Evolutionary conservation across 352 stramenopile genomes (phyloP).

Genomic region (Peronospora destructor): DNA sequence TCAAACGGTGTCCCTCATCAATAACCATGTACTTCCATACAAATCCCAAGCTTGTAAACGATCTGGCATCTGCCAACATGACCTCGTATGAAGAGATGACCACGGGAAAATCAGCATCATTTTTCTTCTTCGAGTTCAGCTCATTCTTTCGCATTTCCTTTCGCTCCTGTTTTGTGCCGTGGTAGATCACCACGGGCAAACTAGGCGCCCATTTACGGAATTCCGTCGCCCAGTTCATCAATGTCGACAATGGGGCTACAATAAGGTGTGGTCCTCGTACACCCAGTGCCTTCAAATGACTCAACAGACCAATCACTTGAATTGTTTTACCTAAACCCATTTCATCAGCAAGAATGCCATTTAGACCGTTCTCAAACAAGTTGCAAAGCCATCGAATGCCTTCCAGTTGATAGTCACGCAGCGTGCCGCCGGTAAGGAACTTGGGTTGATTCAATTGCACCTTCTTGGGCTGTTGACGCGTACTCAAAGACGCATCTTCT

Average conservation of each 20-base stretch:
- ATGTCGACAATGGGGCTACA: conserved; percentile 95
- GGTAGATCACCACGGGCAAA: conserved; percentile 97
- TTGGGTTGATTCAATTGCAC: conserved; percentile 61
- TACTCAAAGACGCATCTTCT: conserved; percentile 41
- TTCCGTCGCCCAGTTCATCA: conserved; percentile 96
- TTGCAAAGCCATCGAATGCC: conserved; percentile 96
- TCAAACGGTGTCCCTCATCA: conserved; percentile 96
- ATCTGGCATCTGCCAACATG: conserved; percentile 66
- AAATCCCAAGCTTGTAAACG: conserved; percentile 53
- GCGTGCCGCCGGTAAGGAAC: conserved; percentile 65
- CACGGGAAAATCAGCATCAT: conserved; percentile 69
- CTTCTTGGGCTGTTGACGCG: conserved; percentile 29
- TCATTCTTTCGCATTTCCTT: conserved; percentile 39
- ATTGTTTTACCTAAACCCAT: conserved; percentile 91
- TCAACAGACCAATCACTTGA: conserved; percentile 90
- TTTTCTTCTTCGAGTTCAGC: conserved; percentile 45
- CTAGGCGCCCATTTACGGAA: conserved; percentile 72
- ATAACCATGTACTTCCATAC: conserved; percentile 95
- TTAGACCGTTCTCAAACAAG: conserved; percentile 95
- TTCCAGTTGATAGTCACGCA: conserved; percentile 95
- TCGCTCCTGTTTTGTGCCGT: conserved; percentile 78
- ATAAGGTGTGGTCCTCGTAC: conserved; percentile 94
- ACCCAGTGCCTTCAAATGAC: conserved; percentile 88
- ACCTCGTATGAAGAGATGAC: conserved; percentile 87
- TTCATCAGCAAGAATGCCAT: conserved; percentile 86